phyloP scores from a whole-genome alignment of 768 basidiomycete species.

The Suillus occidentalis region DNA sequence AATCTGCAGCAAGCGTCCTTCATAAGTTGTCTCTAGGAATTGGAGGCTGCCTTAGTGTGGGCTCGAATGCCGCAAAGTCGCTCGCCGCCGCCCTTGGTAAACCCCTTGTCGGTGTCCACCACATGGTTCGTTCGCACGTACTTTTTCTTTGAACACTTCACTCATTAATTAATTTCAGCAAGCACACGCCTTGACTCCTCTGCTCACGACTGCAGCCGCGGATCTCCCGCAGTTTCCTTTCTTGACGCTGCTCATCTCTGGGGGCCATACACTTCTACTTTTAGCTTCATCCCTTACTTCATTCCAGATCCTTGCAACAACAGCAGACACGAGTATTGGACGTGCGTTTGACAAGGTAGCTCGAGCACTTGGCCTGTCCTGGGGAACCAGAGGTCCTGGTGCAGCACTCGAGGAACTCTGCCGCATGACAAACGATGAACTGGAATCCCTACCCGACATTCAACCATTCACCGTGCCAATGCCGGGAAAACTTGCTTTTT shows the following conservation, averaged over 20 bases:
- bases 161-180: conserved; percentile 49
- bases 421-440: conserved; percentile 27
- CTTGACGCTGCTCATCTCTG: conserved; percentile 84
- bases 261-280: conserved; percentile 91
- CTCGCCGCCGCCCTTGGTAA: conserved; percentile 76
- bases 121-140: conserved; percentile 68
- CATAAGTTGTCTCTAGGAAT: conserved; percentile 51
- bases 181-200: conserved; percentile 86
- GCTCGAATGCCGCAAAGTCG: conserved; percentile 80
- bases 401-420: conserved; percentile 80
- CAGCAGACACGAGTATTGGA: conserved; percentile 74
- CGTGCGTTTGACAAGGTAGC: conserved; percentile 84
- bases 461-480: conserved; percentile 49
- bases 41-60: conserved; percentile 76
- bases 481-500: conserved; percentile 63
- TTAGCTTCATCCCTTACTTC: conserved; percentile 58
- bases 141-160: too few species aligned
- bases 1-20: conserved; percentile 12
- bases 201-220: conserved; percentile 55
- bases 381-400: conserved; percentile 66
- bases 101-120: conserved; percentile 88
- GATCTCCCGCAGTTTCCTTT: conserved; percentile 73
- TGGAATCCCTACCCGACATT: conserved; percentile 28
- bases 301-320: conserved; percentile 74
- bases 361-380: conserved; percentile 63